These are phyloP conservation scores for Pontederia crassipes DNA, from an alignment of 176 grass and related monocot species.

Conservation along the genomic window DNA sequence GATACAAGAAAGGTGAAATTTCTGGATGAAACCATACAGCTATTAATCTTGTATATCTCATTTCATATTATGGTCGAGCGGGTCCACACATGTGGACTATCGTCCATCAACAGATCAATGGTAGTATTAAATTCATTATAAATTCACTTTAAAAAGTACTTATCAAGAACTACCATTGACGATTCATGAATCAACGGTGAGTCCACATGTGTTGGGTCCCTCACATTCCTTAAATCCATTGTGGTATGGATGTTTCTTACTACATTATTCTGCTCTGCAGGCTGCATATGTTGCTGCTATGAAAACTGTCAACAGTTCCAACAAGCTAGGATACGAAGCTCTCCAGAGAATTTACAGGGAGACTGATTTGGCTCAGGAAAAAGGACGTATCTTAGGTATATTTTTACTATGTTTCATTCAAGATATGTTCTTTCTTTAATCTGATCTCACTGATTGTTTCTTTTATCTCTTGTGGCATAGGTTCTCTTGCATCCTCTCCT, in stretches of 20 bases:
- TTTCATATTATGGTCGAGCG: too few relatives aligned
- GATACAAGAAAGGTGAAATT: conserved; percentile 62
- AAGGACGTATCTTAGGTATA: conserved; percentile 75
- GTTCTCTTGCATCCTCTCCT: conserved; percentile 65
- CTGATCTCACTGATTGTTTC: background rate
- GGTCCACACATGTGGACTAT: too few relatives aligned
- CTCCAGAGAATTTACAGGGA: conserved; percentile 80
- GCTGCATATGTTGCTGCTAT: conserved; percentile 79
- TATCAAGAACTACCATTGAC: too few relatives aligned
- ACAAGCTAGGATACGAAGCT: conserved; percentile 70
- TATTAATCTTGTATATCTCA: conserved; percentile 1
- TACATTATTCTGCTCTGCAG: conserved; percentile 33
- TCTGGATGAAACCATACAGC: background rate
- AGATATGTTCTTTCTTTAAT: too few relatives aligned
- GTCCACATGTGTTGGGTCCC: too few relatives aligned
- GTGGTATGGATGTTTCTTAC: conserved; percentile 7
- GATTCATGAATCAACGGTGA: too few relatives aligned
- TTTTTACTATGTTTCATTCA: conserved; percentile 1
- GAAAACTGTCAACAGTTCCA: conserved; percentile 58
- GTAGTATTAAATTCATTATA: too few relatives aligned
- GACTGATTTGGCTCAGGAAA: conserved; percentile 94
- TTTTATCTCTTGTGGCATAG: conserved; percentile 22
- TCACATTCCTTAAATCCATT: too few relatives aligned
- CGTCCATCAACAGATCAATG: too few relatives aligned
- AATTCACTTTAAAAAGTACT: too few relatives aligned